Base-by-base conservation (phyloP, 306 rosid species). In the Lithocarpus polystachyus region DNA sequence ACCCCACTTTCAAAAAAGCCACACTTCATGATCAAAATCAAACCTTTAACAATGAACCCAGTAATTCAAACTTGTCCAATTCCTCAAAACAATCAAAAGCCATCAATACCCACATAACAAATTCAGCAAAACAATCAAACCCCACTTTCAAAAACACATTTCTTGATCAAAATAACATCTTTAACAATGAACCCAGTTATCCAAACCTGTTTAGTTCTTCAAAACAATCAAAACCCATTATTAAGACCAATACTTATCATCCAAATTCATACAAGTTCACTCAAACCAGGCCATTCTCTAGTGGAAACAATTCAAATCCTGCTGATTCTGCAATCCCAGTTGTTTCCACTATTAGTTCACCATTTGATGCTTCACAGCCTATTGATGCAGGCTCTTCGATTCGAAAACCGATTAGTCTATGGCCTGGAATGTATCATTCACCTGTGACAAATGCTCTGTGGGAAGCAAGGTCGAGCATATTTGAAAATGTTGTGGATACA, bases 361-460 rank as follows among this genome's bases (percentile, higher is more conserved):
- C 72, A 2, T 28, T 40, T n/a, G 64, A 75, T 24, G 73, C 13
- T 56, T 64, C 73, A 4, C 53, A 60, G 2, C 74, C 80, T 11
- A 90, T 93, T 56, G 97, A 93, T 77, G 97, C 93, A 5, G 86
- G 92, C 1, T 87, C 93, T 78, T 86, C 94, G 2, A 89, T 89
- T 79, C 81, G 92, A 29, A 93, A 89, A 79, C 94, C 94, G 7
- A 65, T 89, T 75, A 78, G 79, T 73, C 75, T 89, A 43, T 89
- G 97, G 94, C 98, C 94, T 0, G 98, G 97, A 33, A 84, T 86
- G 89, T 84, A 84, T 79, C 91, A 88, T 74, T 91, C 98, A 7
- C 97, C 97, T 8, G 97, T 89, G 9, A 93, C 91, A 13, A 86
- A 87, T 71, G 98, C 98, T 57, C 90, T 93, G 1, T 93, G 98